These are phyloP conservation scores for Cytospora chrysosperma DNA, from an alignment of 2,329 filamentous ascomycete species.

Conservation along the genomic window DNA sequence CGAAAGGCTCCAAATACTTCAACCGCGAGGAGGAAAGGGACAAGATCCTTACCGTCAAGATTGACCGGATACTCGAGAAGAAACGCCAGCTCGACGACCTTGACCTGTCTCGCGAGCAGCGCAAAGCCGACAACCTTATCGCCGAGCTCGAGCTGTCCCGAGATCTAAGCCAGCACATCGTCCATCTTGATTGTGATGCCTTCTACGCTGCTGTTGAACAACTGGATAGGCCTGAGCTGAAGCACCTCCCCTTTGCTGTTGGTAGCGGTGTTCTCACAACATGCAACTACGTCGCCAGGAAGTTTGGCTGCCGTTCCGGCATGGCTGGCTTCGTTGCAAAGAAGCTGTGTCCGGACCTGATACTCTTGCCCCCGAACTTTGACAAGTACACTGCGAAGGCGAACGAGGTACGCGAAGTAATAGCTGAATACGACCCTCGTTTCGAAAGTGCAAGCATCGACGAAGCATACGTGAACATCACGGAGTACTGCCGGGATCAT, in stretches of 20 bases:
- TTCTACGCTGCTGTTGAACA: slow-evolving; percentile 96
- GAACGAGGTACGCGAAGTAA: slow-evolving; percentile 76
- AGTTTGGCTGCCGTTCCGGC: slow-evolving; percentile 86
- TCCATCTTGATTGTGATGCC: slow-evolving; percentile 95
- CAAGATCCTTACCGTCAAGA: slow-evolving; percentile 79
- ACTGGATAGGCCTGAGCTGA: slow-evolving; percentile 78
- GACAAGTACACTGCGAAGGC: slow-evolving; percentile 91
- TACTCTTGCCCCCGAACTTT: slow-evolving; percentile 82
- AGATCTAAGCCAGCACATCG: slow-evolving; percentile 79
- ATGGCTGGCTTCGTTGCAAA: slow-evolving; percentile 97
- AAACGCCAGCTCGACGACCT: slow-evolving; percentile 73
- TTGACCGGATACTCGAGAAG: slow-evolving; percentile 72
- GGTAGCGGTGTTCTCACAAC: slow-evolving; percentile 66
- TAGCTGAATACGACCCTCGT: slow-evolving; percentile 82
- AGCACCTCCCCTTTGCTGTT: slow-evolving; percentile 85
- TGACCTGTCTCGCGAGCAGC: slow-evolving; percentile 70
- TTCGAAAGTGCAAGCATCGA: slow-evolving; percentile 96
- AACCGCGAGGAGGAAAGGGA: slow-evolving; percentile 84
- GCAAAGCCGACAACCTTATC: slow-evolving; percentile 78
- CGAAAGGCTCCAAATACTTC: slow-evolving; percentile 95
- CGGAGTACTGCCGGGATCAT: slow-evolving; percentile 74
- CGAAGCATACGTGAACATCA: slow-evolving; percentile 95
- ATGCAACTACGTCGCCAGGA: slow-evolving; percentile 84
- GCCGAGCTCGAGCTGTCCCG: slow-evolving; percentile 73
- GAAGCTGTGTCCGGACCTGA: slow-evolving; percentile 84